phyloP scores from a whole-genome alignment of 2,329 filamentous ascomycete species.

The Colletotrichum chlorophyti region DNA sequence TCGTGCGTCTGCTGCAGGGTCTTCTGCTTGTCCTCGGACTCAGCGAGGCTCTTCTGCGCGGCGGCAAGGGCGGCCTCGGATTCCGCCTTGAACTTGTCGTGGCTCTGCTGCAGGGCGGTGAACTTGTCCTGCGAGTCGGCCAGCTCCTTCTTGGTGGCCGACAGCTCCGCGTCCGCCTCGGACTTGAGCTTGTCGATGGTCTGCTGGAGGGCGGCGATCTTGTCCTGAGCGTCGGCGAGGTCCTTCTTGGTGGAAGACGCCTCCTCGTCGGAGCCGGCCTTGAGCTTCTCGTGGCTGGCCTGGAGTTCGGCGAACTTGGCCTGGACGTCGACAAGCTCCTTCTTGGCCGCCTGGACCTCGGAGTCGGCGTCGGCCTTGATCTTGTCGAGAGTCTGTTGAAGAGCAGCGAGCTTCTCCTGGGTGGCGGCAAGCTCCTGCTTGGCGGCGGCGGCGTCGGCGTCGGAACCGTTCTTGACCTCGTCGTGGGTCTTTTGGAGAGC shows the following conservation, averaged over 20 bases:
- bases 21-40: constrained; percentile 32
- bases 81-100: constrained; percentile 36
- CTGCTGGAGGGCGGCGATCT: constrained; percentile 31
- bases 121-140: constrained; percentile 29
- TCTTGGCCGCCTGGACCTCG: constrained; percentile 38
- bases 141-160: constrained; percentile 38
- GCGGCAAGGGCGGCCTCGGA: constrained; percentile 34
- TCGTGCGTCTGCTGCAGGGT: constrained; percentile 34
- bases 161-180: constrained; percentile 37
- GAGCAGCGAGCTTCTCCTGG: constrained; percentile 35
- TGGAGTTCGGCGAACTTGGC: constrained; percentile 38
- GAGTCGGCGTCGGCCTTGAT: constrained; percentile 40
- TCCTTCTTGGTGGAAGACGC: constrained; percentile 38
- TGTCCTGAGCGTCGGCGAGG: constrained; percentile 35
- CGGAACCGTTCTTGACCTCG: constrained; percentile 39
- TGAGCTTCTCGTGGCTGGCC: constrained; percentile 35
- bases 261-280: constrained; percentile 41
- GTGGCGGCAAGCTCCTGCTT: constrained; percentile 38
- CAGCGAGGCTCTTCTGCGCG: constrained; percentile 28
- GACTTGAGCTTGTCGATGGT: constrained; percentile 32
- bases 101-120: constrained; percentile 33
- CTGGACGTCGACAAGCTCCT: constrained; percentile 28
- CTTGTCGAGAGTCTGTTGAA: constrained; percentile 37
- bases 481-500: constrained; percentile 32
- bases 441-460: constrained; percentile 35